These are phyloP conservation scores for Chalara sp. DNA, from an alignment of 2,329 filamentous ascomycete species.

Conservation along the genomic window DNA sequence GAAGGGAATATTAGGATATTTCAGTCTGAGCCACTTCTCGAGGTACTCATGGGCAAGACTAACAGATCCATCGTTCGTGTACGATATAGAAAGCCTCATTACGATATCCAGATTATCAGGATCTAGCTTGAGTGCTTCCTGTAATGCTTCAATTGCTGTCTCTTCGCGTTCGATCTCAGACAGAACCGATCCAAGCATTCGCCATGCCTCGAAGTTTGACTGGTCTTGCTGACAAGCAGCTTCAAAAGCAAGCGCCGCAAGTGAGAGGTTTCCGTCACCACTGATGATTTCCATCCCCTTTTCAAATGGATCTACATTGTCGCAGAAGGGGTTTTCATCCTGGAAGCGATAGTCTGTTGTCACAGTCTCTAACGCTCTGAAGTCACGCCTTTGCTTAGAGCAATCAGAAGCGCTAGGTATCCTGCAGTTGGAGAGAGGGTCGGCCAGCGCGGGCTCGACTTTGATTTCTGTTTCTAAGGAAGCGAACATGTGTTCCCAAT, in stretches of 20 bases:
- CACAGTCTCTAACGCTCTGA: neutral
- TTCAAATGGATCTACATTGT: neutral
- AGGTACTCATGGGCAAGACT: neutral
- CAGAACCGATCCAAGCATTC: slow-evolving; percentile 3
- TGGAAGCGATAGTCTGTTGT: neutral
- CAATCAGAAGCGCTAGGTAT: neutral
- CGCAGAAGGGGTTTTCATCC: neutral
- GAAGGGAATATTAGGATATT: slow-evolving; percentile 1
- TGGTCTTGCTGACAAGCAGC: neutral
- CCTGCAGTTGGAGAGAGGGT: neutral
- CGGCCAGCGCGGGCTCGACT: neutral
- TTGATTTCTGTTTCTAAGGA: neutral
- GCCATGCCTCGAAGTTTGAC: neutral
- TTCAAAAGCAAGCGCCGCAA: slow-evolving; percentile 5
- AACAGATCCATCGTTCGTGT: slow-evolving; percentile 4
- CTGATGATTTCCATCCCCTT: slow-evolving; percentile 1
- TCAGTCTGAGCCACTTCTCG: slow-evolving; percentile 1
- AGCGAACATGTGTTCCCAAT: neutral
- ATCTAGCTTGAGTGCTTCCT: slow-evolving; percentile 2
- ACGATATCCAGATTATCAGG: neutral
- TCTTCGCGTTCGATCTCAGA: slow-evolving; percentile 2
- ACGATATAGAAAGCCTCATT: slow-evolving; percentile 2
- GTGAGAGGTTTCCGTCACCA: neutral
- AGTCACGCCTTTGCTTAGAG: neutral
- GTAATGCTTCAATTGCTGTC: neutral